Base-by-base conservation (phyloP, 805 yeast genomes). In the Monosporozyma servazzii region DNA sequence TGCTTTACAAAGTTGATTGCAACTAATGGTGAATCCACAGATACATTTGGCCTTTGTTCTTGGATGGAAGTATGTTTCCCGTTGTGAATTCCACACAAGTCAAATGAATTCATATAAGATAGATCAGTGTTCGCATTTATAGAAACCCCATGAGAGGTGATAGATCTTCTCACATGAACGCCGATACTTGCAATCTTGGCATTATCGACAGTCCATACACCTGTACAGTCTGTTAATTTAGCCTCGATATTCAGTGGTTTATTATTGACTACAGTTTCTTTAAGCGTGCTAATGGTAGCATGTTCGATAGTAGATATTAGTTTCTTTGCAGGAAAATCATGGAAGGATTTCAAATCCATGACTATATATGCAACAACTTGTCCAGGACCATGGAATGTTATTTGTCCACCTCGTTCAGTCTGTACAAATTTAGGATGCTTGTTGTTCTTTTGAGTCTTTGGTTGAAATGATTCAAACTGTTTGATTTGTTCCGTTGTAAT, bases 311-410 rank as follows among this genome's bases (percentile, higher is more conserved):
- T 74, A 2, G 81, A 68, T 30, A 88, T 86, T 59, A 78, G 82
- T 64, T 88, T 84, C 56, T 80, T 75, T 1, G 85, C 80, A 0
- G 82, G 73, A 46, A 86, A 69, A 48, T 75, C 69, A 33, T 69
- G 59, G 58, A 86, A 85, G 31, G 77, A 75, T 55, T 76, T 75
- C 50, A 93, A 71, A 65, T 93, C 90, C 30, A 86, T 50, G 1
- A 93, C 75, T 10, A 93, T 82, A 62, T 91, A 93, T 5, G 88
- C 80, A 2, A 90, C 96, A 39, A 88, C 64, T 67, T 93, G 99
- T 0, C 99, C 99, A 1, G 93, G 86, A 0, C 98, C 98, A 70
- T 93, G 99, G 74, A 87, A 93, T 0, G 99, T 93, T 1, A 93
- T 80, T 64, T 93, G 95, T 0, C 99, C 99, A 15, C 99, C 99